These are phyloP conservation scores for Phlebiopsis gigantea DNA, from an alignment of 768 basidiomycete genomes.

Conservation along the genomic window DNA sequence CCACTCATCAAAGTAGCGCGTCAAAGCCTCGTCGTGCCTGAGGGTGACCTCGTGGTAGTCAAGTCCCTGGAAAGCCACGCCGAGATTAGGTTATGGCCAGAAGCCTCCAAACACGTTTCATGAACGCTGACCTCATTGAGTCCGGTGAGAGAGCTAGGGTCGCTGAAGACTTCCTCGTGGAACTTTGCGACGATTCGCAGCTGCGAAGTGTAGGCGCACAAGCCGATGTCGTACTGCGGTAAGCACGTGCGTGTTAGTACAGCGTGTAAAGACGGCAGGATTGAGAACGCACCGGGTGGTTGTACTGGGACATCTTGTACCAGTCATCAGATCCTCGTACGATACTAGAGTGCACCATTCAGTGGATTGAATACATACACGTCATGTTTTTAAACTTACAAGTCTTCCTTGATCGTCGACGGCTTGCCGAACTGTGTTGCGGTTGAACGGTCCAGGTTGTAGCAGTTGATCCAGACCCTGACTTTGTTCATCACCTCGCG, in stretches of 20 bases:
- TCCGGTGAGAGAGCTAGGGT: conserved; percentile 60
- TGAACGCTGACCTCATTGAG: conserved; percentile 52
- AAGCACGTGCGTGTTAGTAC: conserved; percentile 5
- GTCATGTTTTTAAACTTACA: conserved; percentile 34
- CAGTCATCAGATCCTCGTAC: conserved; percentile 68
- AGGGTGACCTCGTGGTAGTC: conserved; percentile 65
- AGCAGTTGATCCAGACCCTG: conserved; percentile 89
- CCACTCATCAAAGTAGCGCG: conserved; percentile 64
- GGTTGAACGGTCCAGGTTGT: conserved; percentile 82
- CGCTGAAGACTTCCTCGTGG: conserved; percentile 74
- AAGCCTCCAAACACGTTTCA: neutral
- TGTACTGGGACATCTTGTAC: conserved; percentile 67
- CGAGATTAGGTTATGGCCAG: neutral
- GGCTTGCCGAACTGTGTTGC: conserved; percentile 90
- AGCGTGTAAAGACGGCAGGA: neutral
- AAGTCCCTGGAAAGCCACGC: conserved; percentile 39
- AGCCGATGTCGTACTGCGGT: conserved; percentile 63
- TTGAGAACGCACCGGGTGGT: conserved; percentile 40
- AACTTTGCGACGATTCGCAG: conserved; percentile 67
- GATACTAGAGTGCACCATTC: conserved; percentile 34
- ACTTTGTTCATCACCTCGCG: conserved; percentile 81
- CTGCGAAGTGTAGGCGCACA: conserved; percentile 68
- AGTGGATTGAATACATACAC: neutral
- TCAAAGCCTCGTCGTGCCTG: conserved; percentile 53
- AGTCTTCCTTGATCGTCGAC: conserved; percentile 82